phyloP scores from a whole-genome alignment of 2,329 filamentous ascomycete genomes.

The Pseudofabraea citricarpa region DNA sequence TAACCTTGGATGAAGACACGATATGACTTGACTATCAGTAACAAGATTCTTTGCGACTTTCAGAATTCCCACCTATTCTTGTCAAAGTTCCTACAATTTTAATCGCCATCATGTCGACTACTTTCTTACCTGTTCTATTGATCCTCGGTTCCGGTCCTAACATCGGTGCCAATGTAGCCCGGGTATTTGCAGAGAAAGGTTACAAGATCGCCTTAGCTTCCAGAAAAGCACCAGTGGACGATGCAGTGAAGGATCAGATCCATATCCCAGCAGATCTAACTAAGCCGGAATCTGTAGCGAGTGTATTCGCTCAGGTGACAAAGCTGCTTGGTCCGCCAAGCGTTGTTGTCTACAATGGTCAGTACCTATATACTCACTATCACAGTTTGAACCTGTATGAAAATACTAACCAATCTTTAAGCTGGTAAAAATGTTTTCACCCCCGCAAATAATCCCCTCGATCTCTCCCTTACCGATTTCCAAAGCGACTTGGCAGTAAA shows the following conservation, averaged over 20 bases:
- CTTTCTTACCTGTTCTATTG: conserved; percentile 20
- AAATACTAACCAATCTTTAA: conserved; percentile 19
- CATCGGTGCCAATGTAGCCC: conserved; percentile 29
- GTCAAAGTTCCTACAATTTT: too few relatives aligned
- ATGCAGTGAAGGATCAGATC: conserved; percentile 12
- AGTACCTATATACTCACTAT: conserved; percentile 4
- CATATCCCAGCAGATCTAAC: conserved; percentile 27
- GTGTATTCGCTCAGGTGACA: conserved; percentile 34
- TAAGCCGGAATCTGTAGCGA: conserved; percentile 31
- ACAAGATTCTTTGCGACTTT: too few relatives aligned
- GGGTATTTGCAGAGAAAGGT: conserved; percentile 32
- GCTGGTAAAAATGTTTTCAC: not conserved
- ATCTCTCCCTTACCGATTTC: conserved; percentile 28
- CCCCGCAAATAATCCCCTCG: conserved; percentile 5
- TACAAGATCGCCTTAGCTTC: conserved; percentile 36
- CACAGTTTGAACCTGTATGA: conserved; percentile 27
- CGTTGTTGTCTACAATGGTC: conserved; percentile 39
- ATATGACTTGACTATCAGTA: too few relatives aligned
- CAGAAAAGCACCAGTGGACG: conserved; percentile 21
- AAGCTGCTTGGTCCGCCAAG: conserved; percentile 28
- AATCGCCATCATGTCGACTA: not conserved
- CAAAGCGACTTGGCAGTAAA: conserved; percentile 32
- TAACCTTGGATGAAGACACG: too few relatives aligned
- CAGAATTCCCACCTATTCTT: too few relatives aligned
- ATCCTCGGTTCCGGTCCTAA: conserved; percentile 38